phyloP scores from a whole-genome alignment of 108 stramenopile genomes.

The Ochromonas danica region DNA sequence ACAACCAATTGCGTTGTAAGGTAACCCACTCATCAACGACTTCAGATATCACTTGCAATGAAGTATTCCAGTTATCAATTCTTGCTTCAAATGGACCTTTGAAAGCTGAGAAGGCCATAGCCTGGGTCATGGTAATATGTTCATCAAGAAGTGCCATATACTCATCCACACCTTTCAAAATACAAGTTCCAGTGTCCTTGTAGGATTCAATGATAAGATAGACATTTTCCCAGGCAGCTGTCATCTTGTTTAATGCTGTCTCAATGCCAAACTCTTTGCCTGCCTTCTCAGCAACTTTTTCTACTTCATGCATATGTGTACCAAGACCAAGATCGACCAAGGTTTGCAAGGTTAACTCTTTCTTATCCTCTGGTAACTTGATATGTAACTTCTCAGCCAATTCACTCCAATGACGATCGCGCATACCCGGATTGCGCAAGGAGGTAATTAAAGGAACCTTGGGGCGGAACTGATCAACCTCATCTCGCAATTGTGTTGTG shows the following conservation, averaged over 20 bases:
- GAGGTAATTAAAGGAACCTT: conserved; percentile 56
- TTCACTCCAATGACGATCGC: conserved; percentile 62
- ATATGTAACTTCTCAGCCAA: conserved; percentile 46
- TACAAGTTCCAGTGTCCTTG: conserved; percentile 47
- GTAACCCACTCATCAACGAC: conserved; percentile 58
- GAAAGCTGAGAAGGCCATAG: conserved; percentile 62
- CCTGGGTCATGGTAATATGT: conserved; percentile 64
- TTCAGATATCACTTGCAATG: conserved; percentile 54
- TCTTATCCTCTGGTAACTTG: conserved; percentile 48
- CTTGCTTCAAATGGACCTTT: conserved; percentile 53
- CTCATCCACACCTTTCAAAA: conserved; percentile 58
- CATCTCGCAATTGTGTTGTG: conserved; percentile 36
- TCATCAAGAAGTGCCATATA: conserved; percentile 64
- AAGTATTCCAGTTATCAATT: conserved; percentile 52
- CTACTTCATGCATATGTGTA: conserved; percentile 44
- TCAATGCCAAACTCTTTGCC: conserved; percentile 55
- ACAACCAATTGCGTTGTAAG: conserved; percentile 64
- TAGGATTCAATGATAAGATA: conserved; percentile 29
- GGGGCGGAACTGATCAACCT: conserved; percentile 52
- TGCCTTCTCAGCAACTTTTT: conserved; percentile 51
- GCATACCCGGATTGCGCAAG: conserved; percentile 62
- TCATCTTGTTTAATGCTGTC: conserved; percentile 52
- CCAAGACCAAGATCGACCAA: conserved; percentile 53
- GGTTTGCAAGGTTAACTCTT: conserved; percentile 33
- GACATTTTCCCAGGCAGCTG: conserved; percentile 43